Evolutionary conservation across 345 rosid genomes (phyloP).

Genomic region (Linum tenue): DNA sequence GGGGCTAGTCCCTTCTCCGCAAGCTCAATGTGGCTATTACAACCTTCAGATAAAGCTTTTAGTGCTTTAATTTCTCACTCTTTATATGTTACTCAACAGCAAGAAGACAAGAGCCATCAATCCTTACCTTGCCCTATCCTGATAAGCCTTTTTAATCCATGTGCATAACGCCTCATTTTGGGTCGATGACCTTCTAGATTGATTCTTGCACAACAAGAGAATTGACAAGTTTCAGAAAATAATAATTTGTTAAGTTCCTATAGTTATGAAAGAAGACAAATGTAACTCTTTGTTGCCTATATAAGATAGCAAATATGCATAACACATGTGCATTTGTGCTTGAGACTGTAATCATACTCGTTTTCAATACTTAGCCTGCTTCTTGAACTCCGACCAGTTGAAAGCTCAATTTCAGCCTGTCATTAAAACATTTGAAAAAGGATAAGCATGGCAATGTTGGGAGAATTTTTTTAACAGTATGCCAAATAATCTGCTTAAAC

Average conservation of each 20-base stretch:
- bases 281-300: not conserved
- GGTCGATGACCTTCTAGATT: constrained; percentile 83
- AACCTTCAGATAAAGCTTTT: not conserved
- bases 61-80: not conserved
- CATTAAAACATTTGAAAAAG: constrained; percentile 7
- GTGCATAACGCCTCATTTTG: constrained; percentile 80
- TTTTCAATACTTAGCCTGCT: constrained; percentile 66
- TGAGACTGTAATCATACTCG: constrained; percentile 48
- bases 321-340: constrained; percentile 1
- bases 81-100: not conserved
- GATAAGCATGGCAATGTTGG: constrained; percentile 12
- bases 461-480: not conserved
- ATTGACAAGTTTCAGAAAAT: not conserved
- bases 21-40: not conserved
- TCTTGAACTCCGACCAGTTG: constrained; percentile 53
- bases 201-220: constrained; percentile 41
- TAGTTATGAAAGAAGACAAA: not conserved
- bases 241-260: not conserved
- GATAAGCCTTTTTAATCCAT: constrained; percentile 66
- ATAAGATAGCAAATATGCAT: not conserved
- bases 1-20: not conserved
- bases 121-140: constrained; percentile 83
- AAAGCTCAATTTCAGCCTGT: constrained; percentile 76
- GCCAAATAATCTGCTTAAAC: not conserved
- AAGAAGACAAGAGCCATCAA: constrained; percentile 1